Base-by-base conservation (phyloP, 2,329 filamentous ascomycete species). In the Neonectria ditissima region DNA sequence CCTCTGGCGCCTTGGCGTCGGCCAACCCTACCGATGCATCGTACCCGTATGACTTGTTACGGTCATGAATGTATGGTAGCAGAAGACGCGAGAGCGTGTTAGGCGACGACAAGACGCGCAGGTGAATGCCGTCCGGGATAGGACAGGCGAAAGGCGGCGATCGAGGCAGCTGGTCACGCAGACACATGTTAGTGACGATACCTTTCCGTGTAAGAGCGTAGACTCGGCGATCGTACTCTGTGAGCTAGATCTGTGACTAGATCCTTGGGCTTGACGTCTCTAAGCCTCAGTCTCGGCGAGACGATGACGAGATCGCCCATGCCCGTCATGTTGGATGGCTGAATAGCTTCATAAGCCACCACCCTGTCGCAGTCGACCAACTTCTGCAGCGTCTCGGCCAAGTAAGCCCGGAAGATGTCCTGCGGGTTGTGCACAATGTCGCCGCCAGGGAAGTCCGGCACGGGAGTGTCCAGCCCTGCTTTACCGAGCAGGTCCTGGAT, bases 291-390 rank as follows among this genome's bases (percentile, higher is more conserved):
- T 16, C 9, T 74, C 0, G 73, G 73, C 0, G 72, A 68, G 2
- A 74, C 71, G n/a, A 74, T 32, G 1, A 74, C 59, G 11, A 74
- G 70, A 4, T 74, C 73, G 0, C 73, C 73, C 61, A 65, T 66
- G 0, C 72, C 72, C 0, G 72, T 74, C 1, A 69, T 53, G 18
- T 74, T 74, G 2, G 72, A 71, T 0, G 66, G 66, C 30, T 74
- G 73, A 4, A 74, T 73, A 0, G 73, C 72, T 61, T 73, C 72
- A 5, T 74, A 74, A 14, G 72, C 72, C 4, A 72, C 39, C 32
- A 53, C 5, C 13, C 55, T 54, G 24, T 74, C 72, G 26, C 72
- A 74, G 0, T 63, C 4, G 0, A 72, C 39, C n/a, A 74, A 61
- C 9, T 63, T 72, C 44, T 72, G 64, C 0, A 74, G 2, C 0